Conservation (phyloP, 768 basidiomycete genomes). For the Boletus fagicola region DNA sequence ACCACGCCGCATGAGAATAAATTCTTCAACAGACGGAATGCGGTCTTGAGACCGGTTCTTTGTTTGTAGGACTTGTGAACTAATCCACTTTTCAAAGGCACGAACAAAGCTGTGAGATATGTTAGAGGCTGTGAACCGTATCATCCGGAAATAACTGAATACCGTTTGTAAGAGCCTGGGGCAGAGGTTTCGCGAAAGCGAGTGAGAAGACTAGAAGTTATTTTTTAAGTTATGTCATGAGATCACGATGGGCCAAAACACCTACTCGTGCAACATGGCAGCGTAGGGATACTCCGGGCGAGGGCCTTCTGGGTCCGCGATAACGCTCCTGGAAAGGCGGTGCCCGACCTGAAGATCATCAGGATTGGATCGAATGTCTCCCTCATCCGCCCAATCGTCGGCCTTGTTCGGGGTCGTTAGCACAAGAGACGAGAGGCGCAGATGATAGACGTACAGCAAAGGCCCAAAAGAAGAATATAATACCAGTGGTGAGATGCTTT, state of each 20-base stretch:
- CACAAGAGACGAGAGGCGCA: background rate
- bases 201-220: slow-evolving; percentile 27
- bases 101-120: slow-evolving; percentile 28
- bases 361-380: slow-evolving; percentile 34
- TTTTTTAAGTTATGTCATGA: slow-evolving; percentile 13
- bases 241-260: slow-evolving; percentile 5
- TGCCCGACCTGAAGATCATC: slow-evolving; percentile 36
- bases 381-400: slow-evolving; percentile 39
- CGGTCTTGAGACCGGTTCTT: slow-evolving; percentile 35
- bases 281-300: slow-evolving; percentile 37
- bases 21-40: slow-evolving; percentile 39
- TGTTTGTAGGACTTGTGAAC: slow-evolving; percentile 37
- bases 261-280: slow-evolving; percentile 40
- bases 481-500: slow-evolving; percentile 35
- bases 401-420: slow-evolving; percentile 25
- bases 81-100: slow-evolving; percentile 37
- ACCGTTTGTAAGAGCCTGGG: slow-evolving; percentile 36
- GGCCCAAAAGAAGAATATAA: slow-evolving; percentile 40
- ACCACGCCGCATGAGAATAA: slow-evolving; percentile 37
- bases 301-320: slow-evolving; percentile 27
- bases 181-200: slow-evolving; percentile 39
- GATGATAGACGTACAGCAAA: slow-evolving; percentile 31
- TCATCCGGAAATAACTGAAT: background rate
- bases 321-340: slow-evolving; percentile 30
- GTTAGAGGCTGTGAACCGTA: slow-evolving; percentile 3